These are phyloP conservation scores for Serendipita vermifera DNA, from an alignment of 768 basidiomycete genomes.

Conservation along the genomic window DNA sequence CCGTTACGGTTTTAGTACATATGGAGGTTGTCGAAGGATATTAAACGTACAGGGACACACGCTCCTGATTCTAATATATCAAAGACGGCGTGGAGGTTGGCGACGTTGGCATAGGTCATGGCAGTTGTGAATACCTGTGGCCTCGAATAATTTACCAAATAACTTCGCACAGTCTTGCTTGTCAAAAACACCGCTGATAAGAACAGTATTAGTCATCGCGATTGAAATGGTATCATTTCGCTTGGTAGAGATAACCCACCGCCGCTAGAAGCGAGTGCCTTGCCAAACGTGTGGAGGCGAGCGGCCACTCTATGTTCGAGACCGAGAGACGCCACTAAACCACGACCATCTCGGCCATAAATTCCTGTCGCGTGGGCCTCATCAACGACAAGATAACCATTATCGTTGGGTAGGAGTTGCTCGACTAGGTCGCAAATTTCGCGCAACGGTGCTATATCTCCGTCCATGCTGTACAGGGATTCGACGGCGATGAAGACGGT, in stretches of 20 bases:
- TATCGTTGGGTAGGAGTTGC: slow-evolving; percentile 43
- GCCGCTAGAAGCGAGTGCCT: slow-evolving; percentile 73
- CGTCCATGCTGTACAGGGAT: slow-evolving; percentile 92
- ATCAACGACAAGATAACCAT: slow-evolving; percentile 70
- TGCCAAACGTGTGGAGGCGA: slow-evolving; percentile 84
- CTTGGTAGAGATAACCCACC: slow-evolving; percentile 37
- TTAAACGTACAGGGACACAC: slow-evolving; percentile 36
- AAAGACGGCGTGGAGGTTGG: slow-evolving; percentile 65
- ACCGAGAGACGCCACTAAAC: slow-evolving; percentile 56
- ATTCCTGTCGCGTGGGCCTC: slow-evolving; percentile 91
- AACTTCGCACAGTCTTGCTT: slow-evolving; percentile 57
- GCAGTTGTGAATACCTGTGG: slow-evolving; percentile 88
- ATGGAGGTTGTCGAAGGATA: slow-evolving; percentile 20
- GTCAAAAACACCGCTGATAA: slow-evolving; percentile 64
- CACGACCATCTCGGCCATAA: slow-evolving; percentile 66
- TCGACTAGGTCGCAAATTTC: slow-evolving; percentile 55
- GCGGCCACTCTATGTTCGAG: slow-evolving; percentile 60
- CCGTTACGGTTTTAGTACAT: slow-evolving; percentile 17
- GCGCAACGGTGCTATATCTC: slow-evolving; percentile 65
- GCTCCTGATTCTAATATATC: slow-evolving; percentile 62
- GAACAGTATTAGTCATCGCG: neutral
- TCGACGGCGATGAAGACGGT: slow-evolving; percentile 77
- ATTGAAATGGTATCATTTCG: neutral
- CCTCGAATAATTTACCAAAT: slow-evolving; percentile 84
- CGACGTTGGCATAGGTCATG: slow-evolving; percentile 58